Percentiles rank a stretch among this genome's conserved stretches.
Evolutionary conservation across 1,139 yeast genomes (phyloP).

Genomic region (Pichia cactophila): DNA sequence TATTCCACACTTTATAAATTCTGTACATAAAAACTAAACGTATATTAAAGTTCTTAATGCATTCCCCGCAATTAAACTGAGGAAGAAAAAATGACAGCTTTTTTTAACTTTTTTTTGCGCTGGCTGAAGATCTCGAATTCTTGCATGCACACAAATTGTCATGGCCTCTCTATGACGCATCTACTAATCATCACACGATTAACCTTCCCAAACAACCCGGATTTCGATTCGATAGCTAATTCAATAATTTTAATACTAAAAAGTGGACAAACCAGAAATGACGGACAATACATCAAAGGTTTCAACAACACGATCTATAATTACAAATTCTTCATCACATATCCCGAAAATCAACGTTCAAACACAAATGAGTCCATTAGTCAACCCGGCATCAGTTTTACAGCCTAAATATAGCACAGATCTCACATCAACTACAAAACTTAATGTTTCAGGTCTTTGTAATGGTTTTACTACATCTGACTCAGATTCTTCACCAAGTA

Average conservation of each 20-base stretch:
- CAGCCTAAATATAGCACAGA: not conserved
- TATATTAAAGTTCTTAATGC: too few species aligned
- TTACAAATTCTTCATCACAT: not conserved
- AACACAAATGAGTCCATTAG: not conserved
- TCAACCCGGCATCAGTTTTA: conserved; percentile 8
- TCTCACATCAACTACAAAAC: conserved; percentile 3
- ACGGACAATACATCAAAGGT: not conserved
- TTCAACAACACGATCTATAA: not conserved
- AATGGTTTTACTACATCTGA: not conserved
- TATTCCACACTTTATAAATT: not conserved
- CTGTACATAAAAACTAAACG: not conserved
- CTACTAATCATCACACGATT: not conserved
- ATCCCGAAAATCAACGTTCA: not conserved
- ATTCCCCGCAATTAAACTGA: not conserved
- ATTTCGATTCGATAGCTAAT: not conserved
- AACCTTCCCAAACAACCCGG: not conserved
- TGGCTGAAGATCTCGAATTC: too few species aligned
- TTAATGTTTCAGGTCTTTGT: not conserved
- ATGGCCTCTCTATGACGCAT: not conserved
- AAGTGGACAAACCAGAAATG: not conserved
- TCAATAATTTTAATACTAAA: not conserved
- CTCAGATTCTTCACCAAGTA: not conserved
- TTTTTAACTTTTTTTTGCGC: too few species aligned
- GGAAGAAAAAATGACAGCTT: not conserved
- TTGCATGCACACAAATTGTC: not conserved